These are phyloP conservation scores for Exserohilum rostratum DNA, from an alignment of 2,329 filamentous ascomycete species.

Conservation along the genomic window DNA sequence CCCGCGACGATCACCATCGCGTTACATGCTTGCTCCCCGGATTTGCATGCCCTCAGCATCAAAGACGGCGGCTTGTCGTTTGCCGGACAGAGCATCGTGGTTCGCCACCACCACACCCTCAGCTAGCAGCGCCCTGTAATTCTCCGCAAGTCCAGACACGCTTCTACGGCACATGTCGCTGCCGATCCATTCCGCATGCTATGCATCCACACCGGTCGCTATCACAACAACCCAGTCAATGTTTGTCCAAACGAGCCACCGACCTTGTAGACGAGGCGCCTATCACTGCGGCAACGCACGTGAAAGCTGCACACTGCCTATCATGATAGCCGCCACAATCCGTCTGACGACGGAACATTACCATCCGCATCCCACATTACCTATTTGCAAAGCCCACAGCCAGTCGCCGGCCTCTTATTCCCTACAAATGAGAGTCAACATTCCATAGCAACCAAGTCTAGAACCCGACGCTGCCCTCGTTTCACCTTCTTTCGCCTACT, in stretches of 20 bases:
- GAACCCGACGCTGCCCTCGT: background rate
- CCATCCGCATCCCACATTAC: background rate
- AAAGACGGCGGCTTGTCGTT: too few relatives aligned
- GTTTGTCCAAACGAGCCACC: constrained; percentile 6
- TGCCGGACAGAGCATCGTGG: too few relatives aligned
- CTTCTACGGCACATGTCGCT: constrained; percentile 30
- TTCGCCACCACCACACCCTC: constrained; percentile 24
- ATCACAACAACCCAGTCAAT: constrained; percentile 6
- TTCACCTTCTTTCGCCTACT: background rate
- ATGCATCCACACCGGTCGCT: constrained; percentile 5
- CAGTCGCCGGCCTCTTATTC: background rate
- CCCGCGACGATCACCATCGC: constrained; percentile 5
- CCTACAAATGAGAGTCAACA: background rate
- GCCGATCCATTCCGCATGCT: constrained; percentile 31
- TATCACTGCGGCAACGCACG: constrained; percentile 14
- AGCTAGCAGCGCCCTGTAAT: constrained; percentile 14
- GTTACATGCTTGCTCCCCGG: background rate
- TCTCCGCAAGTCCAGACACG: constrained; percentile 36
- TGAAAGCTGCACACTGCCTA: constrained; percentile 2
- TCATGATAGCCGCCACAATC: constrained; percentile 11
- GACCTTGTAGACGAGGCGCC: constrained; percentile 1
- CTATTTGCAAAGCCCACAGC: background rate
- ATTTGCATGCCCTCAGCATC: background rate
- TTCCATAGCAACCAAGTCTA: background rate
- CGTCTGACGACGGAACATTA: background rate